Evolutionary conservation across 495 filamentous ascomycete genomes (phyloP).

Genomic region (Hypoxylon fragiforme): DNA sequence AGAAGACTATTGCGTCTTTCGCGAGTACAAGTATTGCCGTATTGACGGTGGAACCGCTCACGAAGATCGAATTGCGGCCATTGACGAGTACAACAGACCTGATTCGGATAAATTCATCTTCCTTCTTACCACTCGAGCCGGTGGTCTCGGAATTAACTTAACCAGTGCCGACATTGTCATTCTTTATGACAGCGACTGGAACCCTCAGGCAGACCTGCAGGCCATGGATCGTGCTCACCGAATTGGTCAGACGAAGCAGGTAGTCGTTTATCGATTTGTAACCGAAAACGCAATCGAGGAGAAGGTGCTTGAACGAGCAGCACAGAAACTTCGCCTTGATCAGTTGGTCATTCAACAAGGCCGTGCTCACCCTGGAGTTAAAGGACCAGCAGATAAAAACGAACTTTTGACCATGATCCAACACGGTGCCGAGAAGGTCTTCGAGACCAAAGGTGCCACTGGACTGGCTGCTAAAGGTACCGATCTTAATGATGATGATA

Average conservation of each 20-base stretch:
- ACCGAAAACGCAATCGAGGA: slow-evolving; percentile 99
- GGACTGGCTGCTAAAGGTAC: slow-evolving; percentile 61
- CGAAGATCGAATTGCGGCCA: slow-evolving; percentile 95
- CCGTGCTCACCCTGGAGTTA: slow-evolving; percentile 86
- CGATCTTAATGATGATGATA: slow-evolving; percentile 80
- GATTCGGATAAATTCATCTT: slow-evolving; percentile 97
- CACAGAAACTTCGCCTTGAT: slow-evolving; percentile 95
- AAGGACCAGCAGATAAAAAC: slow-evolving; percentile 88
- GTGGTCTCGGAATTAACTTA: slow-evolving; percentile 97
- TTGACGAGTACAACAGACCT: slow-evolving; percentile 97
- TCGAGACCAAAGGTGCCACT: slow-evolving; percentile 66
- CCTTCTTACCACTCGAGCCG: slow-evolving; percentile 93
- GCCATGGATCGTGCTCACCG: slow-evolving; percentile 98
- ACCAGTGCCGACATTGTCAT: slow-evolving; percentile 96
- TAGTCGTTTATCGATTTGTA: slow-evolving; percentile 92
- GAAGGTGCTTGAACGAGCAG: slow-evolving; percentile 95
- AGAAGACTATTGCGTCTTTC: slow-evolving; percentile 97
- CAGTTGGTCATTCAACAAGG: slow-evolving; percentile 99
- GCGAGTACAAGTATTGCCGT: slow-evolving; percentile 92
- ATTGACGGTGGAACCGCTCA: slow-evolving; percentile 98
- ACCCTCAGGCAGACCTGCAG: slow-evolving; percentile 96
- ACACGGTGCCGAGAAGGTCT: slow-evolving; percentile 93
- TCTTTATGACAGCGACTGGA: slow-evolving; percentile 99
- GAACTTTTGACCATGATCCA: slow-evolving; percentile 98
- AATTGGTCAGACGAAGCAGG: slow-evolving; percentile 98